These are phyloP conservation scores for Macrocybe gigantea DNA, from an alignment of 768 basidiomycete species.

Conservation along the genomic window DNA sequence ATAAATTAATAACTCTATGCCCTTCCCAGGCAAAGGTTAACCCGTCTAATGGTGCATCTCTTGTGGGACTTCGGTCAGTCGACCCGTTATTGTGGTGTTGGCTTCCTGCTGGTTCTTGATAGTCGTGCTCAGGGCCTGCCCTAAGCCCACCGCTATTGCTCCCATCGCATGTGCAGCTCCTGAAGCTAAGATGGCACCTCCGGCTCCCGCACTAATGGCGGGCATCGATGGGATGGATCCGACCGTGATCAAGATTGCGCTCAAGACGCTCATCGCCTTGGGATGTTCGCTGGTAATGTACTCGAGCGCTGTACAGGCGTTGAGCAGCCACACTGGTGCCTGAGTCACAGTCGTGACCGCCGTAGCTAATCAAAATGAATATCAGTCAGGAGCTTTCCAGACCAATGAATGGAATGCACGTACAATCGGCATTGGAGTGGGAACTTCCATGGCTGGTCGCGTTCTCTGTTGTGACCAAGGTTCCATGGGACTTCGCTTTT, in stretches of 20 bases:
- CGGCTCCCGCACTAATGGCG: constrained; percentile 60
- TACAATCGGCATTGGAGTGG: constrained; percentile 8
- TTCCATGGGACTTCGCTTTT: constrained; percentile 19
- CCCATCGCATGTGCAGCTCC: constrained; percentile 75
- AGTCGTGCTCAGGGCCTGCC: constrained; percentile 36
- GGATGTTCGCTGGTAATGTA: constrained; percentile 73
- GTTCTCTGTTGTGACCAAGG: constrained; percentile 6
- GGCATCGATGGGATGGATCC: constrained; percentile 72
- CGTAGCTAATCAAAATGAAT: constrained; percentile 7
- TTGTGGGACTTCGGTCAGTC: too few relatives aligned
- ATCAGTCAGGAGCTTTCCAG: neutral
- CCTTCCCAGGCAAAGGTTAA: neutral
- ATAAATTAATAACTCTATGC: neutral
- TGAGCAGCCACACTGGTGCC: constrained; percentile 72
- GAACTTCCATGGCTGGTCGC: constrained; percentile 5
- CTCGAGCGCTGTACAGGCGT: constrained; percentile 71
- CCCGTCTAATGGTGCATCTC: neutral
- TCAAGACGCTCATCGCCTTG: constrained; percentile 64
- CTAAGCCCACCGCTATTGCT: constrained; percentile 72
- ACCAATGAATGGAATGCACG: too few relatives aligned
- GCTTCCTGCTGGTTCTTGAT: constrained; percentile 24
- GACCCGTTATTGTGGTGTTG: too few relatives aligned
- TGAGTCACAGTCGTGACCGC: constrained; percentile 42
- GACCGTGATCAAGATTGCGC: constrained; percentile 74
- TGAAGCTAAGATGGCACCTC: constrained; percentile 68